Conservation (phyloP, 2,329 filamentous ascomycete genomes). For the Trichoderma sp. region DNA sequence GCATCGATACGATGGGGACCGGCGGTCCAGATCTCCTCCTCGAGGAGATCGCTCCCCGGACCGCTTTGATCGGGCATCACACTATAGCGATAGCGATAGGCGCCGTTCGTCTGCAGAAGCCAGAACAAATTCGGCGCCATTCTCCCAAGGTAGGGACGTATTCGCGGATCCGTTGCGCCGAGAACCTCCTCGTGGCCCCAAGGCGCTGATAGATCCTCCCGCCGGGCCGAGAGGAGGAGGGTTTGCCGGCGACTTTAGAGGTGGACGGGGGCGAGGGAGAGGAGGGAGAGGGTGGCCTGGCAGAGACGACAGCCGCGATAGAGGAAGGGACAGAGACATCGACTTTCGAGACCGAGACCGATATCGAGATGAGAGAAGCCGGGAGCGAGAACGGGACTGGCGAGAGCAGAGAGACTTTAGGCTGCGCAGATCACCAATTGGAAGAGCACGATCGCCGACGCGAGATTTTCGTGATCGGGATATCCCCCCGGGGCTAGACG, state of each 20-base stretch:
- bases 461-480: slow-evolving; percentile 61
- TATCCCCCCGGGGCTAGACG: slow-evolving; percentile 61
- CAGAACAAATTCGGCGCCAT: slow-evolving; percentile 56
- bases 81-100: slow-evolving; percentile 64
- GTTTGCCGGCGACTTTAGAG: slow-evolving; percentile 63
- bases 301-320: slow-evolving; percentile 61
- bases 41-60: slow-evolving; percentile 65
- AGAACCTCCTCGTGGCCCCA: slow-evolving; percentile 79
- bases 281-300: slow-evolving; percentile 56
- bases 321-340: slow-evolving; percentile 57
- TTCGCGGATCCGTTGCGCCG: slow-evolving; percentile 57
- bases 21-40: slow-evolving; percentile 60
- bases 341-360: slow-evolving; percentile 60
- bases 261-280: slow-evolving; percentile 51
- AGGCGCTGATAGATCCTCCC: slow-evolving; percentile 70
- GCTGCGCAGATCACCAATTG: slow-evolving; percentile 57
- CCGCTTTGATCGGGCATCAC: slow-evolving; percentile 56
- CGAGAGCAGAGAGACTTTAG: slow-evolving; percentile 41
- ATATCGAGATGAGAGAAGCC: slow-evolving; percentile 59
- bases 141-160: slow-evolving; percentile 57
- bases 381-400: slow-evolving; percentile 54
- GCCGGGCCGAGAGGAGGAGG: slow-evolving; percentile 66
- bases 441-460: slow-evolving; percentile 63
- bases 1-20: slow-evolving; percentile 63
- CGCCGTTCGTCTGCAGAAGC: slow-evolving; percentile 64